Evolutionary conservation across 169 alveolate genomes (phyloP).

Genomic region (Plasmodium gonderi): DNA sequence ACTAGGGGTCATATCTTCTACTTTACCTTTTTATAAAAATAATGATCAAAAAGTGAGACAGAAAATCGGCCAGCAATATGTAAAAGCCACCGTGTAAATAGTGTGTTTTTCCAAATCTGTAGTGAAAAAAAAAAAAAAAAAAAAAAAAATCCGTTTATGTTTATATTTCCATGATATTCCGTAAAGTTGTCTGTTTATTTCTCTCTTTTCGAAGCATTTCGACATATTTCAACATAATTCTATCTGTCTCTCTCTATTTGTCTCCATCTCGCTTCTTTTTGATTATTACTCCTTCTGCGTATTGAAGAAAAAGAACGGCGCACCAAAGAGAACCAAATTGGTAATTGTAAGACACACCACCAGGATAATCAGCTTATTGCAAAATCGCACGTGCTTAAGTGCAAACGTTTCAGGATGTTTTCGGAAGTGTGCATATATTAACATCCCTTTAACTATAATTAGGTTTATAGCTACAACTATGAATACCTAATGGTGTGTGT

Average conservation of each 20-base stretch:
- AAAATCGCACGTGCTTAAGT: conserved; percentile 39
- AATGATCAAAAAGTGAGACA: conserved; percentile 31
- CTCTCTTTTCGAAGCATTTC: no score
- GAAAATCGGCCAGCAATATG: conserved; percentile 36
- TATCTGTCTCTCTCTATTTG: no score
- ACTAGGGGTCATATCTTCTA: background rate
- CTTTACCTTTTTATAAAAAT: conserved; percentile 56
- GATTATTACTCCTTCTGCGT: conserved; percentile 15
- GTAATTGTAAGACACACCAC: conserved; percentile 16
- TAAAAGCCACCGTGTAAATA: conserved; percentile 43
- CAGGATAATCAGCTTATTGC: conserved; percentile 28
- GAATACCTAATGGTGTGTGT: background rate
- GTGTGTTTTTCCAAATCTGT: conserved; percentile 15
- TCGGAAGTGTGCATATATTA: conserved; percentile 43
- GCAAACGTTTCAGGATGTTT: conserved; percentile 63
- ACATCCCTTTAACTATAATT: conserved; percentile 16
- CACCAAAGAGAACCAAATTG: background rate
- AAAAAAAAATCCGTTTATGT: background rate
- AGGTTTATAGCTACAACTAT: conserved; percentile 22
- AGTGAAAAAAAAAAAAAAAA: background rate
- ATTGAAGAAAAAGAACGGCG: conserved; percentile 37
- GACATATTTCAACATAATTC: no score
- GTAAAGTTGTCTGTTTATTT: background rate
- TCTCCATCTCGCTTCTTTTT: background rate
- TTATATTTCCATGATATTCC: background rate